A percentile compares a stretch with the other conserved stretches of the same genome.
These are phyloP conservation scores for Candida albicans DNA, from an alignment of 1,139 yeast genomes.

Conservation along the genomic window DNA sequence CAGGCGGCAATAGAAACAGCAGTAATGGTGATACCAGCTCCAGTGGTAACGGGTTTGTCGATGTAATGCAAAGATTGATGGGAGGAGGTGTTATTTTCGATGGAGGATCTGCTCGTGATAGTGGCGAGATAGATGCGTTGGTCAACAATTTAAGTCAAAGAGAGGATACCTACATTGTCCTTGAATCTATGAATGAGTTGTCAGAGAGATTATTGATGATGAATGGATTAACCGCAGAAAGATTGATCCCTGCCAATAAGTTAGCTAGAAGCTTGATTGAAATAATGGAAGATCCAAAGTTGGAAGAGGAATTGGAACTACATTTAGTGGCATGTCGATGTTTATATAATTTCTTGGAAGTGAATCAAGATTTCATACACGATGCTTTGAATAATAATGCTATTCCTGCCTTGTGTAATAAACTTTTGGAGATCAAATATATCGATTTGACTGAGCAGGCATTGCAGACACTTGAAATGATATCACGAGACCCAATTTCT, in stretches of 20 bases:
- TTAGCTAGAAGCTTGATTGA: conserved; percentile 57
- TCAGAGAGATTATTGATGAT: conserved; percentile 67
- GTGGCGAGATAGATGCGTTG: conserved; percentile 39
- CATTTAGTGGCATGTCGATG: conserved; percentile 86
- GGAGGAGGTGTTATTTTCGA: conserved; percentile 39
- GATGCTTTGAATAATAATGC: conserved; percentile 68
- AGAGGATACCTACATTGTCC: conserved; percentile 46
- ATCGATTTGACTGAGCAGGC: conserved; percentile 95
- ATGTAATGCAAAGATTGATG: conserved; percentile 39
- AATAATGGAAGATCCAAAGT: conserved; percentile 57
- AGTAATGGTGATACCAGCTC: conserved; percentile 2
- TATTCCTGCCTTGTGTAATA: conserved; percentile 63
- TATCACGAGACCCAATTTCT: conserved; percentile 56
- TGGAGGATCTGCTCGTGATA: conserved; percentile 21
- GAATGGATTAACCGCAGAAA: conserved; percentile 62
- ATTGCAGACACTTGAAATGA: conserved; percentile 69
- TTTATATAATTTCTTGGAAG: conserved; percentile 78
- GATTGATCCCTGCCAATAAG: conserved; percentile 61
- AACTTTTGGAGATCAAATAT: conserved; percentile 71
- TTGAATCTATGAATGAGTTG: conserved; percentile 63
- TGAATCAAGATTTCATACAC: conserved; percentile 64
- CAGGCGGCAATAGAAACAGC: conserved; percentile 14
- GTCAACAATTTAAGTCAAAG: conserved; percentile 44
- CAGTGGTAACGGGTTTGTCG: conserved; percentile 27
- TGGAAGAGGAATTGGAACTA: conserved; percentile 70